Base-by-base conservation (phyloP, 2,329 filamentous ascomycete species). In the Hymenoscyphus scutula region DNA sequence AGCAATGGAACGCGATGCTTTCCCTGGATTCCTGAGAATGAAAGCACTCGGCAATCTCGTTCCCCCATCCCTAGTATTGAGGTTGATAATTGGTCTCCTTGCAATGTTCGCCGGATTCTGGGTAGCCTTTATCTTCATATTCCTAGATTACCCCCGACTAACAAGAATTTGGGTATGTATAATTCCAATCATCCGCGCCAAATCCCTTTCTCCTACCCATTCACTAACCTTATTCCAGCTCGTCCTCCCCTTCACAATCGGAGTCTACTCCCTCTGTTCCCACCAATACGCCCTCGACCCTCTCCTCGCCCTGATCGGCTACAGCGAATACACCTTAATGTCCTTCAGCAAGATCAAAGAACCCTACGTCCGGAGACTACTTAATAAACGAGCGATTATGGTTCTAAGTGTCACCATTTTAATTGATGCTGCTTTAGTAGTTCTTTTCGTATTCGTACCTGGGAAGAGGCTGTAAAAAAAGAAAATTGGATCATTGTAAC, bases 1-100 rank as follows among this genome's bases (percentile, higher is more conserved):
- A 78, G 96, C 96, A 37, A 99, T 99, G 95, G 96, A 99, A 78
- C 87, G 96, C 61, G 95, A 99, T 78, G 95, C 96, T n/a, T 99
- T 97, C 75, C 95, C 96, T 0, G 94, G 94, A 0, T 99, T 99
- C 77, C 82, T 99, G 63, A 86, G 94, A 73, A 91, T 92, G 78
- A 98, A 98, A 79, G 95, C 95, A 2, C 82, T 99, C 27, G 96
- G 96, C 64, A 99, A 99, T 73, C 83, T 99, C 15, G 94, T 99
- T 30, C 95, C 94, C 2, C 87, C 94, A 17, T 96, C 92, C 55
- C 88, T 96, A 69, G 86, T 98, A 73, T 82, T 96, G 69, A 85
- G 95, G 60, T 80, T 98, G 58, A 92, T 96, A 54, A 75, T 97
- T 68, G 95, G 94, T 38, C 82, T 99, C 59, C 81, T 95, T 56